Percentiles rank a stretch among this genome's conserved stretches.
Conservation (phyloP, 768 basidiomycete genomes). For the Clavaria fumosa region DNA sequence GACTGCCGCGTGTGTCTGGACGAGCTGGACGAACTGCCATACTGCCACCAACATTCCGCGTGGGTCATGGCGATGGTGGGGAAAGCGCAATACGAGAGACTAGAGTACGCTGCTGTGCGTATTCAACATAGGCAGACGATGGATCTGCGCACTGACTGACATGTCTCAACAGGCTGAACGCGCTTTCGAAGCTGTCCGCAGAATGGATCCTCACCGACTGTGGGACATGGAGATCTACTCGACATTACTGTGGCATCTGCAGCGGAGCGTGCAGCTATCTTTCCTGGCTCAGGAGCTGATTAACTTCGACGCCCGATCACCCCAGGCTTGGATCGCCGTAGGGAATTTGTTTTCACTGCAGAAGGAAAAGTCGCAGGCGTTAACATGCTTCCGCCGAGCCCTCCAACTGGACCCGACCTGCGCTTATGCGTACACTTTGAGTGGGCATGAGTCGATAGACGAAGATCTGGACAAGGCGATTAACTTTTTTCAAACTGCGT, state of each 20-base stretch:
- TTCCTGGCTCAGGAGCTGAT: slow-evolving; percentile 89
- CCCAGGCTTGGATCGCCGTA: slow-evolving; percentile 91
- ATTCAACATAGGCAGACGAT: slow-evolving; percentile 3
- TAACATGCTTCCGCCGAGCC: slow-evolving; percentile 89
- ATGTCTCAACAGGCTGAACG: slow-evolving; percentile 56
- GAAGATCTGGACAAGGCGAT: slow-evolving; percentile 90
- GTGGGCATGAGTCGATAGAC: slow-evolving; percentile 93
- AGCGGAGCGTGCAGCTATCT: slow-evolving; percentile 70
- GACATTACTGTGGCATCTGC: slow-evolving; percentile 90
- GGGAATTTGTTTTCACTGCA: slow-evolving; percentile 93
- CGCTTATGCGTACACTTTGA: slow-evolving; percentile 92
- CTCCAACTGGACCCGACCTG: slow-evolving; percentile 77
- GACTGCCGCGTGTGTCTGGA: slow-evolving; percentile 60
- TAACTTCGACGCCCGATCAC: slow-evolving; percentile 62
- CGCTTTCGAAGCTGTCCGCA: slow-evolving; percentile 68
- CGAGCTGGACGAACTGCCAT: slow-evolving; percentile 63
- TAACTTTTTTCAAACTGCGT: slow-evolving; percentile 80
- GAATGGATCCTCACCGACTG: slow-evolving; percentile 79
- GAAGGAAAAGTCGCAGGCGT: slow-evolving; percentile 84
- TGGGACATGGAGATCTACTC: slow-evolving; percentile 95
- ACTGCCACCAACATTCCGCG: slow-evolving; percentile 54
- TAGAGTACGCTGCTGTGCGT: slow-evolving; percentile 80
- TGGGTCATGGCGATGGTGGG: slow-evolving; percentile 75
- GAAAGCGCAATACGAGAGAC: slow-evolving; percentile 77
- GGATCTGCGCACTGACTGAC: slow-evolving; percentile 7